These are phyloP conservation scores for Sugiyamaella valdiviana DNA, from an alignment of 805 yeast genomes.

Conservation along the genomic window DNA sequence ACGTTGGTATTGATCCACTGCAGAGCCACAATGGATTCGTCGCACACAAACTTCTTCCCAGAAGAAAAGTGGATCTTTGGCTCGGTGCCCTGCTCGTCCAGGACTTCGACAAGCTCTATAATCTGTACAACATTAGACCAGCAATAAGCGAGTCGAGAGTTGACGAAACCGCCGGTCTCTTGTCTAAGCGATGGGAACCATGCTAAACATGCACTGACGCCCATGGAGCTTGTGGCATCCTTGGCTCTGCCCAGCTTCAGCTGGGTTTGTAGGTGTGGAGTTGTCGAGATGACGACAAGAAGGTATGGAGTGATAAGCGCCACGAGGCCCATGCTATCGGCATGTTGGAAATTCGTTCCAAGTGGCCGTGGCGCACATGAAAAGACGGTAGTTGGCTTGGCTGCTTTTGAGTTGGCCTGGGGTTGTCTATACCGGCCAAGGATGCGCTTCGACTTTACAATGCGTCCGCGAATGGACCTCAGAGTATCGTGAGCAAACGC, in stretches of 20 bases:
- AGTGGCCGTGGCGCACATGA: slow-evolving; percentile 51
- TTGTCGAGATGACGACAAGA: slow-evolving; percentile 49
- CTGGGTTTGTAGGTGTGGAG: slow-evolving; percentile 48
- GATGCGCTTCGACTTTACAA: slow-evolving; percentile 43
- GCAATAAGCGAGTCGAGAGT: slow-evolving; percentile 50
- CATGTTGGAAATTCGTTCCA: slow-evolving; percentile 47
- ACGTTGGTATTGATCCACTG: slow-evolving; percentile 49
- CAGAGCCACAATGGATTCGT: slow-evolving; percentile 47
- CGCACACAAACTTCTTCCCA: slow-evolving; percentile 38
- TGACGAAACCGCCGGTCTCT: not conserved
- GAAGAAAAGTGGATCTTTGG: slow-evolving; percentile 34
- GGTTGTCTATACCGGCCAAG: slow-evolving; percentile 41
- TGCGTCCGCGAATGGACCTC: slow-evolving; percentile 49
- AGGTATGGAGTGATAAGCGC: slow-evolving; percentile 52
- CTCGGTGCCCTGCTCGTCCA: slow-evolving; percentile 27
- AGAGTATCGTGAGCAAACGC: slow-evolving; percentile 60
- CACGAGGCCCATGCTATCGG: slow-evolving; percentile 53
- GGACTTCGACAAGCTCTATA: slow-evolving; percentile 39
- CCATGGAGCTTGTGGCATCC: slow-evolving; percentile 27
- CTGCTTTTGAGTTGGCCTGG: not conserved
- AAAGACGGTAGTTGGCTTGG: slow-evolving; percentile 32
- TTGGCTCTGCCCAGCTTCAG: slow-evolving; percentile 48
- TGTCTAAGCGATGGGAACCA: slow-evolving; percentile 56
- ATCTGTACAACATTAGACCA: slow-evolving; percentile 60
- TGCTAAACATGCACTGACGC: slow-evolving; percentile 41